Evolutionary conservation across 2,329 filamentous ascomycete genomes (phyloP), one percentile per base, ranked within the genome.

Genomic region (Ciborinia camelliae): DNA sequence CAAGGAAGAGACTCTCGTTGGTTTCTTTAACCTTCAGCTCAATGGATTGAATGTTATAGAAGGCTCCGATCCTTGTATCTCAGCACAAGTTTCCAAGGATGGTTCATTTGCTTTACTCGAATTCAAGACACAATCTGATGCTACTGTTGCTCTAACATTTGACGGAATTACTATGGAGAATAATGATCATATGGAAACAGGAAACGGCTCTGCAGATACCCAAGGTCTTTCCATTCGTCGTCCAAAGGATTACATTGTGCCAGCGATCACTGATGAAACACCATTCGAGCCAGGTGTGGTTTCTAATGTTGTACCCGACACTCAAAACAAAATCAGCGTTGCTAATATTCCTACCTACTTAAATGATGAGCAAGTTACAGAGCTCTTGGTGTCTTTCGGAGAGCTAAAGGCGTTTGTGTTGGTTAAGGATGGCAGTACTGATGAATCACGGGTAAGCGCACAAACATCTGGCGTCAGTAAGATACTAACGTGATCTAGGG

Each of bases 171-270:
- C 85, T 10, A 97, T 98, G 90, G 90, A 91, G 68, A 86, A 90
- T 4, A 85, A 87, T 62, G 86, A 90, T 69, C 78, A 81, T 62
- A 81, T 79, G 73, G 57, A 51, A 28, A 58, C 66, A 57, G 77
- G 77, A 28, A 83, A 82, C 65, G 82, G 81, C 37, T 84, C 86
- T 37, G 76, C 79, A 28, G 78, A 78, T 60, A 71, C 76, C 1
- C 75, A 79, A 54, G 89, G 90, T 8, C 81, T 98, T 47, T 83
- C 87, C 43, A 92, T 98, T 71, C 87, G 88, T 68, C 86, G 95
- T 53, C 96, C 96, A 50, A 97, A 96, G 79, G 95, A 99, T 77
- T 99, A 98, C 77, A 97, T 98, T 71, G 92, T 96, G 62, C 94
- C 94, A 12, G 88, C 90, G 18, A 82, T 90, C 41, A 85, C 85